Evolutionary conservation across 1,139 yeast genomes (phyloP), one percentile per base, ranked within the genome.

Genomic region (Scheffersomyces lignicola): DNA sequence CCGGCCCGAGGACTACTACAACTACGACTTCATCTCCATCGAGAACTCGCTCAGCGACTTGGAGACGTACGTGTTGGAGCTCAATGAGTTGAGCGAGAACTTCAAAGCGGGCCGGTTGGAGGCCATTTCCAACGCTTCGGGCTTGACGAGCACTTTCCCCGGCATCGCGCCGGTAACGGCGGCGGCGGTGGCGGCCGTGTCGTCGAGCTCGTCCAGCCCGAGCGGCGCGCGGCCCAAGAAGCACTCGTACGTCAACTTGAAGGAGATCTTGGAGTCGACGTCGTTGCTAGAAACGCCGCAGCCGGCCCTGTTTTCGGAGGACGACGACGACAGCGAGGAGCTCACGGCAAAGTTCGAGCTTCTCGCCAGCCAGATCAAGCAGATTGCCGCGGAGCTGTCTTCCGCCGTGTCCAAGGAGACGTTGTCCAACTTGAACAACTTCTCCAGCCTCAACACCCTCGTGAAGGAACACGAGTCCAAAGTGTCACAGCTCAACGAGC

Each of bases 51-150:
- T 59, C 15, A 40, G 38, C 6, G 67, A 62, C 10, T 48, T 64
- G 34, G 69, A 64, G 38, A 29, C 44, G 20, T 62, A 66, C 2
- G 44, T 58, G 24, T 47, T 52, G 26, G 62, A 60, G 37, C 47
- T 64, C 31, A 52, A 56, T 39, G 66, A 63, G 32, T 44, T 62
- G 15, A 61, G 68, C 40, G 69, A 63, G 32, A 49, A 56, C 11
- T 46, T 61, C 33, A 61, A 61, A 36, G 51, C 46, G 13, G 65
- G 66, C 8, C 57, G 57, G 37, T 43, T 51, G 5, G 52, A 54
- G 11, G 23, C 23, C n/a, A n/a, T 20, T 8, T 20, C 23, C n/a
- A 20, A 20, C n/a, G 9, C 23, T 20, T 20, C 23, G n/a, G 36
- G 37, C 11, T 7, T n/a, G 7, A n/a, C 25, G 12, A 16, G 6